These are phyloP conservation scores for Flaveria ramosissima DNA, from an alignment of 129 eudicot genomes.

Conservation along the genomic window DNA sequence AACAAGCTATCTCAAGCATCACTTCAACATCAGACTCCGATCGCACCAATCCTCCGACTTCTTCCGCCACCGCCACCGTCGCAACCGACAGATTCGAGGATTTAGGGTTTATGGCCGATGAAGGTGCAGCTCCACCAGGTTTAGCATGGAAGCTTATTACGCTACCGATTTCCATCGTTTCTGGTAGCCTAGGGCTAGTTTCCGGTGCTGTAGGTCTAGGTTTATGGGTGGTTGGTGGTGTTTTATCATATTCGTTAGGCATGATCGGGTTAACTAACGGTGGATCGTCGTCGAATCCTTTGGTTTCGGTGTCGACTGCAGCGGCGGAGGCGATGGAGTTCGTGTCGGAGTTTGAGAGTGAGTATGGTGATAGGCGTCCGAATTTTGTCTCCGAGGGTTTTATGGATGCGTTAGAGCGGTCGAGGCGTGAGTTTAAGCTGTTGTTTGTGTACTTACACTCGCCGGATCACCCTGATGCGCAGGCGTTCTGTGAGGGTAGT, in stretches of 20 bases:
- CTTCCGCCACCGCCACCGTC: conserved; percentile 28
- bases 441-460: conserved; percentile 94
- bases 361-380: conserved; percentile 59
- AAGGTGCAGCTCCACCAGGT: conserved; percentile 48
- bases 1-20: conserved; percentile 71
- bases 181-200: conserved; percentile 78
- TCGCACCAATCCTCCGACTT: conserved; percentile 16
- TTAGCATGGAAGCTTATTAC: conserved; percentile 82
- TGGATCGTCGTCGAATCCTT: conserved; percentile 39
- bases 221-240: conserved; percentile 85
- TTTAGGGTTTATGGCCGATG: conserved; percentile 35
- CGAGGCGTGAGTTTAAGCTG: conserved; percentile 74
- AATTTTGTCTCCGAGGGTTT: conserved; percentile 80
- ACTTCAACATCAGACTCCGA: conserved; percentile 41
- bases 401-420: conserved; percentile 89
- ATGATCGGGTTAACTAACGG: conserved; percentile 58
- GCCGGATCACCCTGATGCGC: conserved; percentile 90
- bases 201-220: conserved; percentile 86
- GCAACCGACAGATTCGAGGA: conserved; percentile 16
- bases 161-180: conserved; percentile 79
- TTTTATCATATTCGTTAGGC: conserved; percentile 65
- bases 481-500: conserved; percentile 58
- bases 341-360: conserved; percentile 68
- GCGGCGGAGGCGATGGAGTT: conserved; percentile 75
- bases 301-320: conserved; percentile 57